Conservation (phyloP, 495 filamentous ascomycete species). For the Xylaria sp. region DNA sequence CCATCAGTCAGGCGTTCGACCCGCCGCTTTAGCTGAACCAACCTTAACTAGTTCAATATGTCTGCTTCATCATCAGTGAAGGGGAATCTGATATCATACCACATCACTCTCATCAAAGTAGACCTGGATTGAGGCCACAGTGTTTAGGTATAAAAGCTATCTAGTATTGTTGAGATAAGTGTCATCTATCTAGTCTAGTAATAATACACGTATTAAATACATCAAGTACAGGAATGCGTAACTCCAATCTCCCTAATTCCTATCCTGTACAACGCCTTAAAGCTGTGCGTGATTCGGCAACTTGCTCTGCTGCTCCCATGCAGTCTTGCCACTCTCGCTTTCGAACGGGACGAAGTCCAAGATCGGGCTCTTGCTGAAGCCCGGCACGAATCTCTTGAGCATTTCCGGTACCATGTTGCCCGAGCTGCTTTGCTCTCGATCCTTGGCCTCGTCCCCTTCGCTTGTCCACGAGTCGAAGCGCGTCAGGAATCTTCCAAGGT, state of each 20-base stretch:
- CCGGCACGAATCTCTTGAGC: not conserved
- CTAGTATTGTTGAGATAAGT: not conserved
- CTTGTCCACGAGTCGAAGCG: conserved; percentile 27
- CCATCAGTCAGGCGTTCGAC: no score
- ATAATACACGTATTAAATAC: not conserved
- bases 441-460: conserved; percentile 19
- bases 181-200: not conserved
- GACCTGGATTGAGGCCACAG: no score
- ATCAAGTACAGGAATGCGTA: not conserved
- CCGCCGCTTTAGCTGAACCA: not conserved
- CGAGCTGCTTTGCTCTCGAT: conserved; percentile 5
- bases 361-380: conserved; percentile 10
- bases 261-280: not conserved
- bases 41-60: not conserved
- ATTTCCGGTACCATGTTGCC: not conserved
- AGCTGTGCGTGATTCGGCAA: not conserved
- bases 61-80: not conserved
- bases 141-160: no score
- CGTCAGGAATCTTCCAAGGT: conserved; percentile 2
- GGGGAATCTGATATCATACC: no score
- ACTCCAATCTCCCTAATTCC: not conserved
- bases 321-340: conserved; percentile 13
- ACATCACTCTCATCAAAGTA: no score
- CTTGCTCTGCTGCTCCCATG: conserved; percentile 16
- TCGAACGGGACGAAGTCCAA: conserved; percentile 30